Conservation (phyloP, 345 rosid species). For the Firmiana major region DNA sequence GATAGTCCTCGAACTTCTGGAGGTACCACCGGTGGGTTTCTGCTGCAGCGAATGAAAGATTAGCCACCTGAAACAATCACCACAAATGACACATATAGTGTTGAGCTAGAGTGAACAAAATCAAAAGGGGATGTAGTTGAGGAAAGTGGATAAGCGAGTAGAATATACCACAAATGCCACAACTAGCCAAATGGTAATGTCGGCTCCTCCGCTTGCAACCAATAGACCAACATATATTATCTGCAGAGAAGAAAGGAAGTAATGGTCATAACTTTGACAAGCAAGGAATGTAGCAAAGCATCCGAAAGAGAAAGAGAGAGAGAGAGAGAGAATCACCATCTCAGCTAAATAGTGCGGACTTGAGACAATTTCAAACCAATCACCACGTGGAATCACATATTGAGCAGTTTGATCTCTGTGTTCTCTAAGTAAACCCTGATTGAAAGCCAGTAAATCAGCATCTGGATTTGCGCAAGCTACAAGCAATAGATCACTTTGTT, state of each 20-base stretch:
- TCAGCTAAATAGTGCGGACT: slow-evolving; percentile 26
- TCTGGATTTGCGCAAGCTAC: neutral
- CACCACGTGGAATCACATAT: slow-evolving; percentile 15
- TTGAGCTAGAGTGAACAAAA: neutral
- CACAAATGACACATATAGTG: neutral
- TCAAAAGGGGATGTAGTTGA: neutral
- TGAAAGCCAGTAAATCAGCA: neutral
- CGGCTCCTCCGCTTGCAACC: slow-evolving; percentile 12
- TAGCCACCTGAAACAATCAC: slow-evolving; percentile 17
- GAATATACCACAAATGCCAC: slow-evolving; percentile 9
- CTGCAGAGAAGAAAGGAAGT: neutral
- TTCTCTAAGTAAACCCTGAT: slow-evolving; percentile 15
- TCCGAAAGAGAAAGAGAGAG: neutral
- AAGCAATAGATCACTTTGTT: neutral
- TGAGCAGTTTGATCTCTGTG: neutral
- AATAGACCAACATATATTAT: slow-evolving; percentile 12
- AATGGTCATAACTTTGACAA: neutral
- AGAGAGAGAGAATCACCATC: slow-evolving; percentile 8
- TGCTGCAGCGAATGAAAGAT: slow-evolving; percentile 16
- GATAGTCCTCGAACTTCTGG: slow-evolving; percentile 16
- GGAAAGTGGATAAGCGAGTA: neutral
- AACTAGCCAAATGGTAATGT: slow-evolving; percentile 19
- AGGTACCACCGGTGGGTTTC: slow-evolving; percentile 20
- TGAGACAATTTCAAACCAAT: slow-evolving; percentile 19
- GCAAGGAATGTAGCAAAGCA: neutral